phyloP scores from a whole-genome alignment of 768 basidiomycete species.

The Serendipita indica region DNA sequence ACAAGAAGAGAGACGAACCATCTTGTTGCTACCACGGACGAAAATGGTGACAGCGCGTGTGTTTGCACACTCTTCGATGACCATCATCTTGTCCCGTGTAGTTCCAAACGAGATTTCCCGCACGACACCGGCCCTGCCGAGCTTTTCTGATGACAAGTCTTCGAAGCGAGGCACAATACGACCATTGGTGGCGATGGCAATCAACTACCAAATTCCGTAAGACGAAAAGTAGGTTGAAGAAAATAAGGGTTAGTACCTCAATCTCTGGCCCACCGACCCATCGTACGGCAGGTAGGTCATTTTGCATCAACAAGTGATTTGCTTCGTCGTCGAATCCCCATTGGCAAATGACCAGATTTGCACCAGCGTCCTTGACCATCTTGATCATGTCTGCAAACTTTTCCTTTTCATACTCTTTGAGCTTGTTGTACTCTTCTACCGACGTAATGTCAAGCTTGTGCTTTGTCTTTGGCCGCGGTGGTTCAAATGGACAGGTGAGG shows the following conservation, averaged over 20 bases:
- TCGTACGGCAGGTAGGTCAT: slow-evolving; percentile 88
- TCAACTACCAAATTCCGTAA: slow-evolving; percentile 49
- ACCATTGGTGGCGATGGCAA: slow-evolving; percentile 96
- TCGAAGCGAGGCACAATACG: slow-evolving; percentile 98
- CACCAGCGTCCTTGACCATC: slow-evolving; percentile 88
- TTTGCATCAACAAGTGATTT: slow-evolving; percentile 95
- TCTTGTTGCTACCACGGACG: slow-evolving; percentile 95
- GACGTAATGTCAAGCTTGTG: slow-evolving; percentile 95
- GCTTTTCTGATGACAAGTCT: slow-evolving; percentile 78
- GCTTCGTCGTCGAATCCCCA: slow-evolving; percentile 99
- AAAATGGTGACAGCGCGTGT: slow-evolving; percentile 92
- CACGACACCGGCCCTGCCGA: slow-evolving; percentile 86
- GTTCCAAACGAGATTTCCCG: slow-evolving; percentile 94
- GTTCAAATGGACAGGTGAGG: slow-evolving; percentile 97
- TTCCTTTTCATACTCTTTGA: slow-evolving; percentile 87
- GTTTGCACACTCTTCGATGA: slow-evolving; percentile 98
- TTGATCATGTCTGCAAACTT: slow-evolving; percentile 98
- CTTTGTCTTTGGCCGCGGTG: slow-evolving; percentile 97
- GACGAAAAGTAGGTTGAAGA: slow-evolving; percentile 2
- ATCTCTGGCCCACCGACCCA: slow-evolving; percentile 99
- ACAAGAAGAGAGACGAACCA: slow-evolving; percentile 39
- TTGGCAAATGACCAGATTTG: slow-evolving; percentile 97
- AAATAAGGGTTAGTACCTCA: slow-evolving; percentile 42
- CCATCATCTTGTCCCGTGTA: slow-evolving; percentile 97
- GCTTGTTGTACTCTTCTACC: slow-evolving; percentile 92